These are phyloP conservation scores for Chenopodium formosanum DNA, from an alignment of 148 eudicot species.

Conservation along the genomic window DNA sequence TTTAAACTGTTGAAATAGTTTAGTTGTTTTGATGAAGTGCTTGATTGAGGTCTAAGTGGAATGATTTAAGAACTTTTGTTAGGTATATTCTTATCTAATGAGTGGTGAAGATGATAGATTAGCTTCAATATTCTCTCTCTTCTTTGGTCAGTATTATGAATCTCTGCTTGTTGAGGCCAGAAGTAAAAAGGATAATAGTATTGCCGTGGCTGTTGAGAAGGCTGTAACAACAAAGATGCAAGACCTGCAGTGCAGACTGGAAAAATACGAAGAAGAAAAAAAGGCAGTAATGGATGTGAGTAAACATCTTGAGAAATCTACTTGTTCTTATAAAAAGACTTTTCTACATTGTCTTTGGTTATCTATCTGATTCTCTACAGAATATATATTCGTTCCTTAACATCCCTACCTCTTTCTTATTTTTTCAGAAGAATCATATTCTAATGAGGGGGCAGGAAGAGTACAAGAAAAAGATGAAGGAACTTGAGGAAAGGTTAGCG, in stretches of 20 bases:
- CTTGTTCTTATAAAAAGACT: neutral
- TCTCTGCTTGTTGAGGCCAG: conserved; percentile 67
- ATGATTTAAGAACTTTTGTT: neutral
- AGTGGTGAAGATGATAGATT: neutral
- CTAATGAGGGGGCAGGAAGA: conserved; percentile 67
- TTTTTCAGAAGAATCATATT: conserved; percentile 53
- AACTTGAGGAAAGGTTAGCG: conserved; percentile 67
- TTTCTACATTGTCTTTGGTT: neutral
- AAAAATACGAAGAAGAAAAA: conserved; percentile 47
- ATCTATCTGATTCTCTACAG: neutral
- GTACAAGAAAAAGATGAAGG: conserved; percentile 49
- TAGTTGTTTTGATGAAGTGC: conserved; percentile 5
- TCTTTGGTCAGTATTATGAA: conserved; percentile 67
- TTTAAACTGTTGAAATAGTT: neutral
- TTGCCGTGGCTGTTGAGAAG: conserved; percentile 55
- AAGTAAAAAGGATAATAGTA: conserved; percentile 49
- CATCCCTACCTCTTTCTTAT: conserved; percentile 5
- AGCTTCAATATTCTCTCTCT: neutral
- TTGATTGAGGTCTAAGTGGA: conserved; percentile 2
- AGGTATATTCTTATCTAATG: neutral
- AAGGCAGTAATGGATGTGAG: conserved; percentile 54
- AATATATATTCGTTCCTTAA: neutral
- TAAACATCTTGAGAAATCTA: neutral
- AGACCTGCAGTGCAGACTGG: conserved; percentile 54
- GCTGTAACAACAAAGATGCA: conserved; percentile 51